Base-by-base conservation (phyloP, 257 asterid species). In the Prunella vulgaris region DNA sequence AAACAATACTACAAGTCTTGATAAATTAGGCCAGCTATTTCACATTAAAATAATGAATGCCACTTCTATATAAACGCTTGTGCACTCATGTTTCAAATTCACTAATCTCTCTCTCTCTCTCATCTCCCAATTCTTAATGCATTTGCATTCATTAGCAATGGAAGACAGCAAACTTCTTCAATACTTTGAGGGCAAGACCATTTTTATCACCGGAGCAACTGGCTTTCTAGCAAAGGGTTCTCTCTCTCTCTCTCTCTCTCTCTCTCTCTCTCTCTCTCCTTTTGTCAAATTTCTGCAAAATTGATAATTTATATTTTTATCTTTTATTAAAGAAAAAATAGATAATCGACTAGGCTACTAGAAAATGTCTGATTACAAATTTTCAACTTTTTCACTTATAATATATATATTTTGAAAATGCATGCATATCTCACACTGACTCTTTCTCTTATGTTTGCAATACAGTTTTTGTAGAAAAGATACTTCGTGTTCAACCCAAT, bases 171-270 rank as follows among this genome's bases (percentile, higher is more conserved):
- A 65, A 7, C 75, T 72, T 64, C 6, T 72, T 53, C 75, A 73
- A 10, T 67, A 73, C 65, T 73, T 84, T 46, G 79, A 82, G 68
- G 86, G 80, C 62, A 84, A 79, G 76, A 74, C 88, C 22, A 82
- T 86, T 73, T 75, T 86, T 54, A 81, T 86, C 65, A 86, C 90
- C 1, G 93, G 90, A 24, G 79, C 86, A 40, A 81, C 87, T 58
- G 92, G 92, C 14, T 86, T 84, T 64, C 79, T 84, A 1, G 92
- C 87, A 35, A 86, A 86, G 70, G 44, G 89, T 82, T 72, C 15
- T 52, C 64, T 53, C 33, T 49, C 68, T 72, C 46, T 28, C 53
- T 52, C 73, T 68, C 58, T 69, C 58, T 24, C 28, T 69, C 48
- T 9, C 44, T n/a, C n/a, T n/a, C n/a, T n/a, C n/a, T n/a, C n/a